phyloP scores from a whole-genome alignment of 768 basidiomycete species.

The Tulasnella sp. region DNA sequence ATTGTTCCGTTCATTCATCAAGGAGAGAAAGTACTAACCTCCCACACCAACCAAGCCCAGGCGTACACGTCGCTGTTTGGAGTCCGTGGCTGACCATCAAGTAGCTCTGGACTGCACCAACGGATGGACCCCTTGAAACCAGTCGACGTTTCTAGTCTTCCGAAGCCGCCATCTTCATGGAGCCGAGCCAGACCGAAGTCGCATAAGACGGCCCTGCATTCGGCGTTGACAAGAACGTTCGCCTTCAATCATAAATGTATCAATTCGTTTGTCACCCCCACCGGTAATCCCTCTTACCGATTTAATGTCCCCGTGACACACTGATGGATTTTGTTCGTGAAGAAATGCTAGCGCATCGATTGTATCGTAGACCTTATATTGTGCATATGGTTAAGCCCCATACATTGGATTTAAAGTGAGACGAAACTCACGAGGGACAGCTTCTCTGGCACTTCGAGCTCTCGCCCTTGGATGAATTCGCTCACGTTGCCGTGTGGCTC shows the following conservation, averaged over 20 bases:
- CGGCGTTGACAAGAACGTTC: background rate
- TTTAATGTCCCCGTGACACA: background rate
- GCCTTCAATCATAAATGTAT: background rate
- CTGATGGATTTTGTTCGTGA: background rate
- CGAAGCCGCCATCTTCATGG: background rate
- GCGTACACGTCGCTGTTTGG: background rate
- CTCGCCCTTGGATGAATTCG: background rate
- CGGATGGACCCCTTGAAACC: constrained; percentile 6
- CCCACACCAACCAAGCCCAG: background rate
- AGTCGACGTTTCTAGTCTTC: background rate
- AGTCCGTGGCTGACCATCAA: background rate
- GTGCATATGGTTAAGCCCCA: background rate
- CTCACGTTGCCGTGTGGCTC: background rate
- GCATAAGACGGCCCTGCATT: background rate
- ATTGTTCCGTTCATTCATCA: too few species aligned
- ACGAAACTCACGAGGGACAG: background rate
- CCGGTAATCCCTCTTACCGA: background rate
- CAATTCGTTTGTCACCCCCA: background rate
- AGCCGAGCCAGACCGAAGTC: background rate
- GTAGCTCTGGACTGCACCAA: constrained; percentile 2
- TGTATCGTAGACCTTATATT: background rate
- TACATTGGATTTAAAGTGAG: background rate
- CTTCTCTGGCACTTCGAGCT: background rate
- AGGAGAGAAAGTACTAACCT: background rate
- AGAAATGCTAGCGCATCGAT: background rate